These are phyloP conservation scores for Fusarium sp. DNA, from an alignment of 2,329 filamentous ascomycete genomes.

Conservation along the genomic window DNA sequence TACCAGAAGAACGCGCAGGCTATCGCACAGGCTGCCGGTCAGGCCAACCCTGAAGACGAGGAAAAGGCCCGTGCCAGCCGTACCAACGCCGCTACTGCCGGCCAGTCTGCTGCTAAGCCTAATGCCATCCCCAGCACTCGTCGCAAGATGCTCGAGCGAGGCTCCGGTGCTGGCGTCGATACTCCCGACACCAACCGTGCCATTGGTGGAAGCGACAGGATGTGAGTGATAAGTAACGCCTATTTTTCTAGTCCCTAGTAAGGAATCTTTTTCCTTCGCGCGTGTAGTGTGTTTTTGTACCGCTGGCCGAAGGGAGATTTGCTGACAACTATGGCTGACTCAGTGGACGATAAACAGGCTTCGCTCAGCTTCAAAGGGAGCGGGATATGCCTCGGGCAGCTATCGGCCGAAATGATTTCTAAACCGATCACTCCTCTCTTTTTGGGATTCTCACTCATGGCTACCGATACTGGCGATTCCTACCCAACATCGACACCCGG, in stretches of 20 bases:
- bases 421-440: constrained; percentile 24
- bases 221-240: constrained; percentile 81
- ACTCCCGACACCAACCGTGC: constrained; percentile 78
- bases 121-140: constrained; percentile 79
- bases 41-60: constrained; percentile 74
- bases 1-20: constrained; percentile 99
- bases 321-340: constrained; percentile 82
- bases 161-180: constrained; percentile 65
- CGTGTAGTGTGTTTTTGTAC: constrained; percentile 75
- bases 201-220: constrained; percentile 86
- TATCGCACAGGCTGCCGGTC: constrained; percentile 82
- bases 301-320: constrained; percentile 77
- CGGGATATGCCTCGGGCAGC: constrained; percentile 55
- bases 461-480: constrained; percentile 40
- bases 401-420: constrained; percentile 49
- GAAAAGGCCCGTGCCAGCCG: constrained; percentile 78
- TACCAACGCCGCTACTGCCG: constrained; percentile 71
- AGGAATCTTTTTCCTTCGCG: constrained; percentile 85
- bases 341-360: constrained; percentile 87
- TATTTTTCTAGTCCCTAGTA: constrained; percentile 73
- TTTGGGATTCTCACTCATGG: constrained; percentile 28
- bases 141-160: constrained; percentile 84
- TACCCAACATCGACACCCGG: constrained; percentile 42
- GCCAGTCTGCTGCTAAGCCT: constrained; percentile 72
- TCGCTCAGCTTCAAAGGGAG: constrained; percentile 82